A percentile compares a stretch with the other conserved stretches of the same genome.
Evolutionary conservation across 768 basidiomycete genomes (phyloP).

Genomic region (Ramaria sp.): DNA sequence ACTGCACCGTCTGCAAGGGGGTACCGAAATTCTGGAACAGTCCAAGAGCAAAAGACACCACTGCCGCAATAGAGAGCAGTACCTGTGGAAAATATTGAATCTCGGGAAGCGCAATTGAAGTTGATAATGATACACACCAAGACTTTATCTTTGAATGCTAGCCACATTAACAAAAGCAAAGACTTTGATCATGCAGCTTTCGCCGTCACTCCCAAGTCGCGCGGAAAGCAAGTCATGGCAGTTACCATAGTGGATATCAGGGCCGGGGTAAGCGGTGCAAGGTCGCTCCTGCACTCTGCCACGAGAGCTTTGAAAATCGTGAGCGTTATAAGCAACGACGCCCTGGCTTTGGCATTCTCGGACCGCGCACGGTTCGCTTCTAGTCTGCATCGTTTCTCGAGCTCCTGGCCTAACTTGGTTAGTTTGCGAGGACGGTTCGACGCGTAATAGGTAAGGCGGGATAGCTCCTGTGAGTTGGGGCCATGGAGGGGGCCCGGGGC

Average conservation of each 20-base stretch:
- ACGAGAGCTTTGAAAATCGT: constrained; percentile 73
- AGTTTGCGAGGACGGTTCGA: constrained; percentile 76
- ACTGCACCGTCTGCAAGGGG: constrained; percentile 34
- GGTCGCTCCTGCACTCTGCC: constrained; percentile 79
- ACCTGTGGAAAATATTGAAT: constrained; percentile 37
- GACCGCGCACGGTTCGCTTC: constrained; percentile 61
- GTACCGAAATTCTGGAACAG: constrained; percentile 89
- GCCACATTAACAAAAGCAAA: constrained; percentile 70
- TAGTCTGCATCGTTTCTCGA: constrained; percentile 59
- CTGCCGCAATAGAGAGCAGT: constrained; percentile 82
- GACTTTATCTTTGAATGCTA: constrained; percentile 84
- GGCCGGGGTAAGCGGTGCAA: constrained; percentile 60
- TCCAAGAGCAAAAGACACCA: constrained; percentile 87
- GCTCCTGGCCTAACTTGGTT: constrained; percentile 60
- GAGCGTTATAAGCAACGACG: constrained; percentile 78
- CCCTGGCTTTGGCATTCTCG: constrained; percentile 69
- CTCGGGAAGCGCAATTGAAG: background rate
- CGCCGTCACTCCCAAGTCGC: constrained; percentile 66
- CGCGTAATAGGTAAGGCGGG: constrained; percentile 79
- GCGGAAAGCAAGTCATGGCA: constrained; percentile 30
- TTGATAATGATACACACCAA: constrained; percentile 39
- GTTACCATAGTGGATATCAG: constrained; percentile 55
- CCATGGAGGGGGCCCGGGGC: constrained; percentile 68
- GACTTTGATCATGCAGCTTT: constrained; percentile 67
- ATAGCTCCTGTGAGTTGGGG: constrained; percentile 78